A percentile compares a stretch with the other conserved stretches of the same genome.
Evolutionary conservation across 257 asterid genomes (phyloP).

Genomic region (Avicennia marina): DNA sequence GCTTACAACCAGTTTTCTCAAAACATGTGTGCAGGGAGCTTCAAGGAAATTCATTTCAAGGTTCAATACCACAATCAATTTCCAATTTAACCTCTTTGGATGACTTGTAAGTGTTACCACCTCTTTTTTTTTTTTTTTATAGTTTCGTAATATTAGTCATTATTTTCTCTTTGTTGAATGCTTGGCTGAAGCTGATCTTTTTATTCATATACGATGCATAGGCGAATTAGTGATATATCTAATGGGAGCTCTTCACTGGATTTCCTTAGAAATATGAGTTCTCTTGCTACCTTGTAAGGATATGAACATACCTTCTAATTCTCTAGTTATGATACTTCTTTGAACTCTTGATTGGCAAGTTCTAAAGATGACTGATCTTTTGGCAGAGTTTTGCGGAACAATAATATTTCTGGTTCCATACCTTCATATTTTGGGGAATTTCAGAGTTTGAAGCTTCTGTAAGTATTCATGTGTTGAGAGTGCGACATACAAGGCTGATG

Average conservation of each 20-base stretch:
- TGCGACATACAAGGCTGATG: background rate
- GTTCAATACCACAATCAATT: conserved; percentile 65
- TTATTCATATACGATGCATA: conserved; percentile 16
- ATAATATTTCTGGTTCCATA: conserved; percentile 66
- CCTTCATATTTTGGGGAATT: conserved; percentile 54
- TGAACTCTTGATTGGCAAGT: too few relatives aligned
- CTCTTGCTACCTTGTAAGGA: conserved; percentile 58
- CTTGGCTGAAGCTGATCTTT: conserved; percentile 16
- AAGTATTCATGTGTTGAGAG: conserved; percentile 25
- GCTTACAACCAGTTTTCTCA: too few relatives aligned
- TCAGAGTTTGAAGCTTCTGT: conserved; percentile 50
- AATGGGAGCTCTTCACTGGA: conserved; percentile 68
- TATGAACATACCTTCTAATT: background rate
- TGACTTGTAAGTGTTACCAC: conserved; percentile 48
- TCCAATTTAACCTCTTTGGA: conserved; percentile 55
- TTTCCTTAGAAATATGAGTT: conserved; percentile 44
- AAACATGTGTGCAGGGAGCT: conserved; percentile 46
- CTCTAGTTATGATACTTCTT: background rate
- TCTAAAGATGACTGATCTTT: conserved; percentile 4
- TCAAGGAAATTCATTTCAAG: conserved; percentile 76
- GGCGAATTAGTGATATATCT: conserved; percentile 80
- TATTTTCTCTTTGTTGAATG: background rate
- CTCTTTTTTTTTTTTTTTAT: background rate
- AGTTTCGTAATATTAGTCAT: background rate
- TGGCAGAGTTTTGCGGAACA: conserved; percentile 68